Evolutionary conservation across 805 yeast genomes (phyloP), one percentile per base, ranked within the genome.

Genomic region (Blastobotrys attinorum): DNA sequence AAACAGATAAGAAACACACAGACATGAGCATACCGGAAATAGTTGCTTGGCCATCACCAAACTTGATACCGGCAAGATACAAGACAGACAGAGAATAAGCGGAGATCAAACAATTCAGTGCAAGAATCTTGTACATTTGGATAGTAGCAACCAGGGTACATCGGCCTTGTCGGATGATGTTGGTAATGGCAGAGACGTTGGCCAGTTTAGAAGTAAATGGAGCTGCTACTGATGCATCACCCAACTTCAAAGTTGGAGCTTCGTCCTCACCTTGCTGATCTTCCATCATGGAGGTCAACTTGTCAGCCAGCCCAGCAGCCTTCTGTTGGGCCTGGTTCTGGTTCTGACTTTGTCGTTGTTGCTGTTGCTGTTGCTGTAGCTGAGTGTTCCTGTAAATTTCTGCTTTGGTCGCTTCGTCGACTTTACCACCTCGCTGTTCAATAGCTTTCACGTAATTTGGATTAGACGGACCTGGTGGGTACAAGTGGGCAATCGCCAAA

Each of bases 201-300:
- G 96, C 78, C 52, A 92, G 75, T 62, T 92, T 92, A 20, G 97
- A 89, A 16, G 98, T 92, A 64, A 92, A 87, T 38, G 98, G 98
- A 27, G 98, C 98, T 44, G 98, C 98, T 57, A 94, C 96, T 20
- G 97, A 89, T 11, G 98, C 98, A 67, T 92, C 98, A 57, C 98
- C 98, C 44, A 92, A 72, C 64, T 92, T 92, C 69, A 92, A 75
- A 38, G 83, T 78, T 46, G 98, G 98, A 0, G 94, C 95, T 54
- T 90, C 97, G 25, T 62, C 72, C 39, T 76, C 81, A n/a, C 76
- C 86, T 40, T 72, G 70, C 52, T 79, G 82, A 43, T 63, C 64
- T 52, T 66, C 67, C 61, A 71, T 61, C 50, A 70, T 68, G 37
- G 72, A 69, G 69, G 83, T 69, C 56, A 84, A 68, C 52, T 77